Evolutionary conservation across 192 early-diverging fungal genomes (phyloP), one percentile per base, ranked within the genome.

Genomic region (Mortierella alpina): DNA sequence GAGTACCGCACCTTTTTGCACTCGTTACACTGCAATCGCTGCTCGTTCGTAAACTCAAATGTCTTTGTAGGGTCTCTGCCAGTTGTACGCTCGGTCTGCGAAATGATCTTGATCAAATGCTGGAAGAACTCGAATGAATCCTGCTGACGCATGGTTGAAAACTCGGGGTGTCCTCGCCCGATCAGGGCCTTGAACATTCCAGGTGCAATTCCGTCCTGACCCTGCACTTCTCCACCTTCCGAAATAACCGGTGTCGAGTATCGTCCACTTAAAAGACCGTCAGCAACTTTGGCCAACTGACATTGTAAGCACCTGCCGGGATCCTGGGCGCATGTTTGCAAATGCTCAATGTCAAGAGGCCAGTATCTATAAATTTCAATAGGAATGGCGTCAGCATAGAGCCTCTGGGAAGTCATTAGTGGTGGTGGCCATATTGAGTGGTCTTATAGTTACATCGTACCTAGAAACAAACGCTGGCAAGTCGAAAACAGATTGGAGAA

Each of bases 121-220:
- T 92, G 92, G 64, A 96, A 88, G 73, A 97, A 99, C 83, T 99
- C 98, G 70, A 92, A 95, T 1, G 97, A 95, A 75, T 99, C 98
- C 89, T 76, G 98, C 82, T 99, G 98, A 44, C 95, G 88, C 98
- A 99, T 99, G 2, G 96, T 94, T 20, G 92, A 91, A 63, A 99
- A 99, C 75, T 99, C 98, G n/a, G 90, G 74, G 68, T 98, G 96
- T 39, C 92, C 95, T 60, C 91, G 90, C 13, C 96, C 96, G 45
- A 98, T 87, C 11, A 98, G 79, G 2, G 85, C 73, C 75, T 99
- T 99, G 84, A 98, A 96, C 94, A 96, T 97, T 13, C 86, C 83
- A 5, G 98, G 97, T 14, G 92, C 73, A 57, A 99, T 93, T 31
- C 96, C 97, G 40, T 91, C 84, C 73, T 98, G 95, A 3, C 86